Evolutionary conservation across 2,329 filamentous ascomycete genomes (phyloP).

Genomic region (Xylaria sp.): DNA sequence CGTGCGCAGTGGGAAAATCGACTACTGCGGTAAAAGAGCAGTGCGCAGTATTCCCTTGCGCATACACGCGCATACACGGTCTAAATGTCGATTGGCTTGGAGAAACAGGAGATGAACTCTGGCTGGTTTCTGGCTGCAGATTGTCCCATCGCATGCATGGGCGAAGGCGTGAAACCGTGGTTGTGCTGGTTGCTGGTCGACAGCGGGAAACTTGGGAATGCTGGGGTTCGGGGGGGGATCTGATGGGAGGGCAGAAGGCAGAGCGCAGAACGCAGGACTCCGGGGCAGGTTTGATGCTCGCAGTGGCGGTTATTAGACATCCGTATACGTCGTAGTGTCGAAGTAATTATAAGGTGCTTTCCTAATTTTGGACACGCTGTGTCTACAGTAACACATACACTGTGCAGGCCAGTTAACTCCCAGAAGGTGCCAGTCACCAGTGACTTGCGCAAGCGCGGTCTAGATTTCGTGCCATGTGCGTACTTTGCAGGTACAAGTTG

Average conservation of each 20-base stretch:
- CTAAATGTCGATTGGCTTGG: conserved; percentile 2
- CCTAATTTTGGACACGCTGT: neutral
- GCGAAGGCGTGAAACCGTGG: conserved; percentile 6
- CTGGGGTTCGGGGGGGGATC: neutral
- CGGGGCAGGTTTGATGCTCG: conserved; percentile 8
- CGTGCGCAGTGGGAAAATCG: conserved; percentile 1
- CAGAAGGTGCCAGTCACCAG: neutral
- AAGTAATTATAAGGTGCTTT: neutral
- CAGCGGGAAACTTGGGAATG: conserved; percentile 10
- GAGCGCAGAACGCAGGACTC: conserved; percentile 1
- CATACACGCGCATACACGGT: neutral
- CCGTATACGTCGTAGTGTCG: neutral
- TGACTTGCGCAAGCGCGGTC: neutral
- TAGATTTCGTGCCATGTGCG: neutral
- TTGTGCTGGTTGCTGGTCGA: conserved; percentile 11
- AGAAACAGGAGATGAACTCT: conserved; percentile 3
- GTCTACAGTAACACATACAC: neutral
- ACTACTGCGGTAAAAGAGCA: conserved; percentile 1
- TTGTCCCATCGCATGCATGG: conserved; percentile 9
- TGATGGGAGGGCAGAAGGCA: neutral
- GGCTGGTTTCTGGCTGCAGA: conserved; percentile 3
- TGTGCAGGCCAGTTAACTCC: neutral
- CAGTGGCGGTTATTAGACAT: neutral
- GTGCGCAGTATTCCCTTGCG: neutral
- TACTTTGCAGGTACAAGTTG: neutral